Conservation (phyloP, 1,284 basidiomycete species). For the Vanrija sp. region DNA sequence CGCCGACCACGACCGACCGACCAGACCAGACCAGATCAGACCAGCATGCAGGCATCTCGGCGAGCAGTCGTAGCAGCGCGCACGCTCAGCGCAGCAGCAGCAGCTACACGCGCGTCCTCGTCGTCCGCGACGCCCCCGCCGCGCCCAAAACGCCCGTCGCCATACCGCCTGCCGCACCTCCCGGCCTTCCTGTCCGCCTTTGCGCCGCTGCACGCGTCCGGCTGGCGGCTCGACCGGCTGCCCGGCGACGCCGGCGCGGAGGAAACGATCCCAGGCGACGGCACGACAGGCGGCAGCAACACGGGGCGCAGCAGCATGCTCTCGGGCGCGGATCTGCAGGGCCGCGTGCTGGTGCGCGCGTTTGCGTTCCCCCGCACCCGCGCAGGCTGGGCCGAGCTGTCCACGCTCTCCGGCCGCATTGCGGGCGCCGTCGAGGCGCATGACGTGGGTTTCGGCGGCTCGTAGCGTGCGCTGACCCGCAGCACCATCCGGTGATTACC, state of each 20-base stretch:
- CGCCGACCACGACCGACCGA: too few relatives aligned
- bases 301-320: background rate
- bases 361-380: slow-evolving; percentile 27
- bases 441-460: slow-evolving; percentile 25
- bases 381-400: slow-evolving; percentile 30
- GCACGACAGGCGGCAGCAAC: background rate
- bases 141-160: slow-evolving; percentile 17
- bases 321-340: slow-evolving; percentile 29
- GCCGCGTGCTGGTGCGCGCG: slow-evolving; percentile 24
- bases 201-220: slow-evolving; percentile 33
- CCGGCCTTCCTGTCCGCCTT: slow-evolving; percentile 28
- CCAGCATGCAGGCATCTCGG: background rate
- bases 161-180: slow-evolving; percentile 34
- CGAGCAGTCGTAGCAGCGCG: background rate
- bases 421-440: slow-evolving; percentile 22
- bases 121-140: background rate
- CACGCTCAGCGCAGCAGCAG: background rate
- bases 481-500: slow-evolving; percentile 41
- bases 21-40: too few relatives aligned
- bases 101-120: background rate
- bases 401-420: slow-evolving; percentile 10
- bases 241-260: background rate
- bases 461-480: background rate
- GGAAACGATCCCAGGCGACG: too few relatives aligned
- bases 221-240: slow-evolving; percentile 32